A percentile compares a stretch with the other conserved stretches of the same genome.
phyloP scores from a whole-genome alignment of 345 rosid species.

The Trapa bicornis region DNA sequence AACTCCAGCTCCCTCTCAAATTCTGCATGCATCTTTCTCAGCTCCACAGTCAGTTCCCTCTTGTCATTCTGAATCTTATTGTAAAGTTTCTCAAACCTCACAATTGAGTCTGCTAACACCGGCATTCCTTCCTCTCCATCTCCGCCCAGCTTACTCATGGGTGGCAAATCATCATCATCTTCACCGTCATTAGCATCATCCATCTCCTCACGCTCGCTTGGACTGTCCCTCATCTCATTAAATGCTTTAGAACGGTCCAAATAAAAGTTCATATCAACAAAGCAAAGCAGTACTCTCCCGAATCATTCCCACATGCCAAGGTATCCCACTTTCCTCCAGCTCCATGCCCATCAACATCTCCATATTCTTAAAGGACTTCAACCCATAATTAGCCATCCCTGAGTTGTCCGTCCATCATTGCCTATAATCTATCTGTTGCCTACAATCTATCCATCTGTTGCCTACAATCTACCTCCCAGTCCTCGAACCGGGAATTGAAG shows the following conservation, averaged over 20 bases:
- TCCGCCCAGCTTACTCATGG: conserved; percentile 8
- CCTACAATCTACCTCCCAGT: conserved; percentile 38
- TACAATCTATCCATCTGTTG: conserved; percentile 33
- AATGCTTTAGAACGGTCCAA: conserved; percentile 36
- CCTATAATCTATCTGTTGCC: conserved; percentile 32
- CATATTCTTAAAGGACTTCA: conserved; percentile 40
- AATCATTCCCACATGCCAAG: conserved; percentile 46
- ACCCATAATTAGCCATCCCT: conserved; percentile 21
- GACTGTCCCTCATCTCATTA: conserved; percentile 61
- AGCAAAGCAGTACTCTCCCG: conserved; percentile 44
- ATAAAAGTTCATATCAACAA: conserved; percentile 28
- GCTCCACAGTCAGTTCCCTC: conserved; percentile 45
- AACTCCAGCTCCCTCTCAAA: conserved; percentile 37
- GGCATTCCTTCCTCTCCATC: conserved; percentile 20
- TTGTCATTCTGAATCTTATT: conserved; percentile 47
- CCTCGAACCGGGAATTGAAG: conserved; percentile 32
- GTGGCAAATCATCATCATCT: conserved; percentile 19
- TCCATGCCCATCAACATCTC: conserved; percentile 33
- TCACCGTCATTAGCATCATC: conserved; percentile 22
- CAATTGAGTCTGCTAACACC: conserved; percentile 37
- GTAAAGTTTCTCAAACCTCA: conserved; percentile 40
- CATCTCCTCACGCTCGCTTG: conserved; percentile 30
- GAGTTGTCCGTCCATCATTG: conserved; percentile 24
- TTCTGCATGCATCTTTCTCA: conserved; percentile 38
- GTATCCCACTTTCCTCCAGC: conserved; percentile 14